Percentiles rank a stretch among this genome's conserved stretches.
These are phyloP conservation scores for Conticribra weissflogii DNA, from an alignment of 108 stramenopile genomes.

Conservation along the genomic window DNA sequence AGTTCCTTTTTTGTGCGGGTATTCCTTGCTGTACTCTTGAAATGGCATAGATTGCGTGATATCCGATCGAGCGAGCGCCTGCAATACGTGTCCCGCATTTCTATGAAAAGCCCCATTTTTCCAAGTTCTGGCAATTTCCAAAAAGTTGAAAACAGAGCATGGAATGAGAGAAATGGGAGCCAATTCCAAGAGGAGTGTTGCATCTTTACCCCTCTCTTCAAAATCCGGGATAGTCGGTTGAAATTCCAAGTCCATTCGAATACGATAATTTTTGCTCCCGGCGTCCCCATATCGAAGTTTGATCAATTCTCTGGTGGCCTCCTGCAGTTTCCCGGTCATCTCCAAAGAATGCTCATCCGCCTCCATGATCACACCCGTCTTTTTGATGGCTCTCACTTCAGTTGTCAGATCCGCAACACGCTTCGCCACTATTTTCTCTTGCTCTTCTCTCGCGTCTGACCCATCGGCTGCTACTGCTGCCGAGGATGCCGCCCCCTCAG, in stretches of 20 bases:
- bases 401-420: conserved; percentile 51
- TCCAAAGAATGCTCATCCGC: conserved; percentile 54
- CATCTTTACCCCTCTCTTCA: conserved; percentile 51
- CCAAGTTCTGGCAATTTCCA: conserved; percentile 82
- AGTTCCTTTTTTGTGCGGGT: conserved; percentile 81
- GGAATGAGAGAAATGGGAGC: conserved; percentile 71
- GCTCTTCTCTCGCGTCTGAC: conserved; percentile 2
- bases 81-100: conserved; percentile 83
- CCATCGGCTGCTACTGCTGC: background rate
- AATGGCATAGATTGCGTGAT: conserved; percentile 70
- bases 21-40: conserved; percentile 83
- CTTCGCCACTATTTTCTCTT: conserved; percentile 19
- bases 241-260: conserved; percentile 73
- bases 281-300: conserved; percentile 55
- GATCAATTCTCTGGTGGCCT: conserved; percentile 64
- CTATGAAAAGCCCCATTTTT: conserved; percentile 81
- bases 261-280: conserved; percentile 46
- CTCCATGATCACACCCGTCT: conserved; percentile 76
- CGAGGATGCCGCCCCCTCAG: background rate
- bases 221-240: conserved; percentile 71
- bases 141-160: conserved; percentile 74
- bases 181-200: conserved; percentile 63
- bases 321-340: conserved; percentile 59
- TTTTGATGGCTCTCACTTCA: conserved; percentile 71
- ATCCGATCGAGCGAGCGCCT: conserved; percentile 53